Base-by-base conservation (phyloP, 768 basidiomycete genomes). In the Stropharia rugosoannulata region DNA sequence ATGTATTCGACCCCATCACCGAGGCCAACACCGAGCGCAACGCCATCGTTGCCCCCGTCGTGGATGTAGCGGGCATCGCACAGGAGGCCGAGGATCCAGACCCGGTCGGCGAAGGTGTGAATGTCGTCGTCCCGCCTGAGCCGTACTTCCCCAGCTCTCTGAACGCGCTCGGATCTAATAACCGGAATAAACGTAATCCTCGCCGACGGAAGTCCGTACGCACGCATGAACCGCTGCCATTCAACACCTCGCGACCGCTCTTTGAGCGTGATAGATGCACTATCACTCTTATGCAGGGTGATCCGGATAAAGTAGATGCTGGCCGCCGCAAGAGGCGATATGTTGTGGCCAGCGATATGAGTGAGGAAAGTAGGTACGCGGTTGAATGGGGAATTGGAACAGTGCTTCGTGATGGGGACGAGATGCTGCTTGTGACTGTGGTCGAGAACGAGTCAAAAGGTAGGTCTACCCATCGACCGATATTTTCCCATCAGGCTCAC, bases 311-410 rank as follows among this genome's bases (percentile, higher is more conserved):
- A 0, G 82, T 82, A 54, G 73, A 81, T 42, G 76, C 76, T 42
- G 75, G 70, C 16, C 77, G 84, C 6, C 82, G 82, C 66, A 79
- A 82, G 59, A 78, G 83, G 60, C 80, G 82, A 57, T 99, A 98
- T 70, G 78, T 97, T 10, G 88, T 98, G 18, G 90, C 95, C 5
- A 97, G 94, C 66, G 97, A 99, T 80, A 68, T 98, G 63, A 93
- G 90, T 57, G 93, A 97, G 61, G 96, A 99, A 73, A 89, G 86
- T 70, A 79, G 89, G 35, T 99, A 95, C 70, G 97, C 97, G 0
- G 84, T 98, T 5, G 95, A 98, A 70, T 99, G 96, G 97, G 93
- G 91, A 9, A 95, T 98, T 52, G 96, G 95, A 2, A 98, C 96
- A 0, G 96, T 98, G 2, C 74, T 97, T 57, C 76, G 95, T 58